These are phyloP conservation scores for Polyporus arcularius DNA, from an alignment of 768 basidiomycete species.

Conservation along the genomic window DNA sequence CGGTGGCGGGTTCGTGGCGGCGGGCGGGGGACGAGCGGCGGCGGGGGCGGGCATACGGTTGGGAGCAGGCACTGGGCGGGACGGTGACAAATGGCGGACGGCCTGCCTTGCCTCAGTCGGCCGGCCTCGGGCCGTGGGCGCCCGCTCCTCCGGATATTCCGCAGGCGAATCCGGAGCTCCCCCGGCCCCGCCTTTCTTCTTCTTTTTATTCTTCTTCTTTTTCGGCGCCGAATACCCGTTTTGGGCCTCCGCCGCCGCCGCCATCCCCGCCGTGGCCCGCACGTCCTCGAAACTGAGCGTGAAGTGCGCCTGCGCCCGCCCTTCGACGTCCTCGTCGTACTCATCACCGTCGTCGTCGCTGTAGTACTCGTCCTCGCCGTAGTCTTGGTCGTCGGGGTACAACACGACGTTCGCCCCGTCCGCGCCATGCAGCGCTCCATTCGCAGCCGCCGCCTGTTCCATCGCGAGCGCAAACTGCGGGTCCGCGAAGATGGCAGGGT, in stretches of 20 bases:
- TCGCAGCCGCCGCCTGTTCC: constrained; percentile 47
- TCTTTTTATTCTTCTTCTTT: constrained; percentile 22
- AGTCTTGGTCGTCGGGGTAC: constrained; percentile 38
- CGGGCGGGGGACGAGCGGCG: constrained; percentile 40
- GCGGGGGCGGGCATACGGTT: constrained; percentile 49
- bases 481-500: constrained; percentile 55
- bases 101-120: not conserved
- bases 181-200: constrained; percentile 13
- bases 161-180: too few species aligned
- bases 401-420: constrained; percentile 35
- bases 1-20: constrained; percentile 50
- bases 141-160: constrained; percentile 16
- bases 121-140: constrained; percentile 25
- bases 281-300: constrained; percentile 42
- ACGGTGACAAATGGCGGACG: constrained; percentile 6
- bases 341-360: constrained; percentile 50
- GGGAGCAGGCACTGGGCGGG: constrained; percentile 35
- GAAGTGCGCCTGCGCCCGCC: constrained; percentile 37
- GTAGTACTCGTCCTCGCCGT: constrained; percentile 45
- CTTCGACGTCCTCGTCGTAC: constrained; percentile 33
- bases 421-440: constrained; percentile 19
- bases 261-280: constrained; percentile 5
- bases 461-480: constrained; percentile 53
- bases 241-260: constrained; percentile 31
- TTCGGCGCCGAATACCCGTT: constrained; percentile 21